These are phyloP conservation scores for Macrophomina phaseolina DNA, from an alignment of 2,329 filamentous ascomycete species.

Conservation along the genomic window DNA sequence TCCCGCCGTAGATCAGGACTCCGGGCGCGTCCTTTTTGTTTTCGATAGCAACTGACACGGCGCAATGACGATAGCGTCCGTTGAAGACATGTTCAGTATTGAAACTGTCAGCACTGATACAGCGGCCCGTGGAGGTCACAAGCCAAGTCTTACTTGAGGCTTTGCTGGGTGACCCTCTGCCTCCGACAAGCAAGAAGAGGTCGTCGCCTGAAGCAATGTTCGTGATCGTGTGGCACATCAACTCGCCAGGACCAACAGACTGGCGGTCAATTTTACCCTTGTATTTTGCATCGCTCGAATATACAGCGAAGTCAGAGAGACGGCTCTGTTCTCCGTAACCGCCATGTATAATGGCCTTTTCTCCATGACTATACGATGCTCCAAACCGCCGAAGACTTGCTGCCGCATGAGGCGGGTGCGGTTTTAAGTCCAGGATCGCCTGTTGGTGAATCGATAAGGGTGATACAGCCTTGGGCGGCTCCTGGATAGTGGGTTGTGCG, in stretches of 20 bases:
- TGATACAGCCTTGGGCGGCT: background rate
- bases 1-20: conserved; percentile 55
- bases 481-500: background rate
- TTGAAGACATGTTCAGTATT: conserved; percentile 28
- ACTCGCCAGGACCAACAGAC: conserved; percentile 31
- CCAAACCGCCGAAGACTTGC: conserved; percentile 46
- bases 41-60: conserved; percentile 55
- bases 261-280: background rate
- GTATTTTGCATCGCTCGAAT: conserved; percentile 34
- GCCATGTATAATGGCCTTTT: conserved; percentile 48
- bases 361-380: conserved; percentile 42
- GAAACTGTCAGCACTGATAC: conserved; percentile 56
- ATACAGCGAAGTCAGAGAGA: conserved; percentile 53
- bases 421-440: background rate
- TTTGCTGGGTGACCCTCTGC: conserved; percentile 75
- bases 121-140: background rate
- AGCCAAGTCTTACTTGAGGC: conserved; percentile 52
- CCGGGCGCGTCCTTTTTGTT: conserved; percentile 40
- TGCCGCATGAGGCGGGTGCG: background rate
- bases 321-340: conserved; percentile 56
- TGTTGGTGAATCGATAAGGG: background rate
- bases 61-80: conserved; percentile 76
- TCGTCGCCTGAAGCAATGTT: conserved; percentile 57
- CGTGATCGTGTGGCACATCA: conserved; percentile 79
- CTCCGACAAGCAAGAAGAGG: conserved; percentile 73